Evolutionary conservation across 352 stramenopile species (phyloP), one percentile per base, ranked within the genome.

Genomic region (Globisporangium lucens): DNA sequence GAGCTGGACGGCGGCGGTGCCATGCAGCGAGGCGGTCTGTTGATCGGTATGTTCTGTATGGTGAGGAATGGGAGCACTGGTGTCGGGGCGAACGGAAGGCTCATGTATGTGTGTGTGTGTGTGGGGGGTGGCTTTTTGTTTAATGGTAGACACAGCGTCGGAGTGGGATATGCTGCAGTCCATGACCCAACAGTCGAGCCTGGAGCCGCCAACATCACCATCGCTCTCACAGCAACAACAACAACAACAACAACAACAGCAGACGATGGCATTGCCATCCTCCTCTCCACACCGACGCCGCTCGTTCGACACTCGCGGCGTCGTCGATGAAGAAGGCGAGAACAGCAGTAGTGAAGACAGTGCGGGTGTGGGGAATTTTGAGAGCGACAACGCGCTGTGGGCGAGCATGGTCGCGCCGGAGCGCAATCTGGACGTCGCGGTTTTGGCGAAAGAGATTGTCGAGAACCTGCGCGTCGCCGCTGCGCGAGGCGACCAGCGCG

Each of bases 401-500:
- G 33, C 56, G 49, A 70, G 47, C 24, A 41, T 55, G 36, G 47
- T 71, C 1, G 69, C 46, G 8, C 53, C 56, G 3, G 65, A 74
- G 59, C 51, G 76, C 17, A 69, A 70, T 22, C 4, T 59, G 27
- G 64, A 70, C 63, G 58, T 73, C 13, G 41, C 70, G 30, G 22
- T 46, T 29, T 27, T 73, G 27, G 70, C 77, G 2, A 81, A 81
- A 29, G 71, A 85, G 43, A 75, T 85, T 57, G 74, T 87, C 41
- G 64, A 64, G 56, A 85, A 82, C 58, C 71, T 87, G 13, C 65
- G 70, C 22, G 53, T 38, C 3, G 68, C 74, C 3, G 75, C 77
- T 57, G 65, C 49, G 10, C 66, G 67, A 35, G 67, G 82, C 41
- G 66, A 75, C 24, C 35, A 77, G 51, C 76, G 69, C 30, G 60